Percentiles rank a stretch among this genome's conserved stretches.
Conservation (phyloP, 192 early-diverging fungal species). For the Coemansia sp. region DNA sequence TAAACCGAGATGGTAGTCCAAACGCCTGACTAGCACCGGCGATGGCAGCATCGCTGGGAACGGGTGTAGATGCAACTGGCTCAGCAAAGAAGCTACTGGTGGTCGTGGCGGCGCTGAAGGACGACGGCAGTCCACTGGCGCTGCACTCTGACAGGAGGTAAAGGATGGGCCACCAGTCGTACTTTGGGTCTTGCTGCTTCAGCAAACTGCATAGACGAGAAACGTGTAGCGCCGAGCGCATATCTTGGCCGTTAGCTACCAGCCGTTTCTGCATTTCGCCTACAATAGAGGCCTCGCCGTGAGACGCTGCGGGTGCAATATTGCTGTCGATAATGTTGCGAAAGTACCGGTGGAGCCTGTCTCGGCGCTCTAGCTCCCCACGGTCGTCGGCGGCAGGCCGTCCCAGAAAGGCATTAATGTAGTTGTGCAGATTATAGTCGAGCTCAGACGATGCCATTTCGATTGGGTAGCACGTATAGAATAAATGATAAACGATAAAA, state of each 20-base stretch:
- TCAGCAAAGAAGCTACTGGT: conserved; percentile 24
- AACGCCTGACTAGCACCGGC: neutral
- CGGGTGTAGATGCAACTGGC: neutral
- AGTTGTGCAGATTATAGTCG: conserved; percentile 36
- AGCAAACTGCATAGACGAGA: conserved; percentile 32
- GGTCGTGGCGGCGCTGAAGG: neutral
- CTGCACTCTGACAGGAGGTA: conserved; percentile 48
- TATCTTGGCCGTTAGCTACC: conserved; percentile 5
- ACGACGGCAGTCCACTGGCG: neutral
- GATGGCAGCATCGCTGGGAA: neutral
- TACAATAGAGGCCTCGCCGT: conserved; percentile 28
- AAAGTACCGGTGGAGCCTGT: conserved; percentile 27
- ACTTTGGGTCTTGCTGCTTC: conserved; percentile 29
- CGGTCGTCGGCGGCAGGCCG: conserved; percentile 10
- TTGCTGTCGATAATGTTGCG: conserved; percentile 47
- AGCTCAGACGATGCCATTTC: conserved; percentile 29
- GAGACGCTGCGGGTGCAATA: conserved; percentile 19
- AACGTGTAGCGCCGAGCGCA: conserved; percentile 34
- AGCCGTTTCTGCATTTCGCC: conserved; percentile 49
- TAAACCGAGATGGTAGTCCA: neutral
- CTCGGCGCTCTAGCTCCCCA: conserved; percentile 26
- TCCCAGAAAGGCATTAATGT: conserved; percentile 49
- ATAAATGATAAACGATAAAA: conserved; percentile 7
- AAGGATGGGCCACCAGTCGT: conserved; percentile 54
- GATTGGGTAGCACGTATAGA: neutral